A percentile compares a stretch with the other conserved stretches of the same genome.
Conservation (phyloP, 1,139 yeast species). For the Sugiyamaella sp. region DNA sequence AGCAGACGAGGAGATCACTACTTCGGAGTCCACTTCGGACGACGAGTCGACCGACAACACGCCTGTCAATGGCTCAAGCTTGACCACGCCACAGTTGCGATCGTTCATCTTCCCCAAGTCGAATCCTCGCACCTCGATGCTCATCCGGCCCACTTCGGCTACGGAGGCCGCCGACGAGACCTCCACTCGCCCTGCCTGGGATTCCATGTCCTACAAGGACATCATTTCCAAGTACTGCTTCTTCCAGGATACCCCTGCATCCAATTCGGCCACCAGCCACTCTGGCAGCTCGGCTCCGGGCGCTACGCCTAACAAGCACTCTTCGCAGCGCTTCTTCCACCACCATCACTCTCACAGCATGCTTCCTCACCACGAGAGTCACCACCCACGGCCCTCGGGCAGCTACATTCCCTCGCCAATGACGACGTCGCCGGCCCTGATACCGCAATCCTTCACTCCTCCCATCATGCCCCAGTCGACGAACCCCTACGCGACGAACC, state of each 20-base stretch:
- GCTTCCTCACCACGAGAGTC: neutral
- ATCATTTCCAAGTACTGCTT: slow-evolving; percentile 75
- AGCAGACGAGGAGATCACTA: slow-evolving; percentile 18
- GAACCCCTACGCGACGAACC: neutral
- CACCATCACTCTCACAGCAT: slow-evolving; percentile 1
- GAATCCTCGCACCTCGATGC: slow-evolving; percentile 7
- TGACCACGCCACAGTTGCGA: slow-evolving; percentile 16
- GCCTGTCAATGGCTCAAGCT: slow-evolving; percentile 23
- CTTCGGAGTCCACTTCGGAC: slow-evolving; percentile 26
- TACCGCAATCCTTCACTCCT: slow-evolving; percentile 19
- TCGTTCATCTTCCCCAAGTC: slow-evolving; percentile 22
- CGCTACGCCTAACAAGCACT: neutral
- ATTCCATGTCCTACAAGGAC: slow-evolving; percentile 67
- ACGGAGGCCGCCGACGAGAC: slow-evolving; percentile 14
- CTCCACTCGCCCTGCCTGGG: slow-evolving; percentile 43
- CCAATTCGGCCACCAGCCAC: neutral
- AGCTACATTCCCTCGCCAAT: slow-evolving; percentile 18
- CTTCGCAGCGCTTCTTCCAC: neutral
- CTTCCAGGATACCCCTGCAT: slow-evolving; percentile 41
- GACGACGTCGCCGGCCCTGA: slow-evolving; percentile 21
- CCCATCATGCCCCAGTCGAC: slow-evolving; percentile 6
- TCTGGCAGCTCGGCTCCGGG: neutral
- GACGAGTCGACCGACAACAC: slow-evolving; percentile 16
- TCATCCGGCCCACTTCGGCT: slow-evolving; percentile 6
- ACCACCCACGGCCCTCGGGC: slow-evolving; percentile 7